A percentile compares a stretch with the other conserved stretches of the same genome.
Conservation (phyloP, 441 rosid genomes). For the Erysimum cheiri region DNA sequence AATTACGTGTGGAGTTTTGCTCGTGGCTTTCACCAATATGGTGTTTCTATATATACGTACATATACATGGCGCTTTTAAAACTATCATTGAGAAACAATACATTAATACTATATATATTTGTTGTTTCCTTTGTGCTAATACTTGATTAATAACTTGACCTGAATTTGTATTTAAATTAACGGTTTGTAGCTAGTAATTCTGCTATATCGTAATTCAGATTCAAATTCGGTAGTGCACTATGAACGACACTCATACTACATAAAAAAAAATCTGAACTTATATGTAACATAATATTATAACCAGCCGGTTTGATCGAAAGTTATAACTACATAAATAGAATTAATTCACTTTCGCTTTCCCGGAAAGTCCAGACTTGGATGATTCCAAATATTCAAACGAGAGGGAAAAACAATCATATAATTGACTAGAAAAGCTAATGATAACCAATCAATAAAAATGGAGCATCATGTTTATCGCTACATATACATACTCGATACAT, state of each 20-base stretch:
- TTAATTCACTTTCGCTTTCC: slow-evolving; percentile 37
- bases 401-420: slow-evolving; percentile 38
- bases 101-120: slow-evolving; percentile 14
- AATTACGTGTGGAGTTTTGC: slow-evolving; percentile 44
- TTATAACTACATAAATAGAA: neutral
- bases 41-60: slow-evolving; percentile 37
- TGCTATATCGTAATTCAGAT: neutral
- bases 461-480: slow-evolving; percentile 41
- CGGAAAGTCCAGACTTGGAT: slow-evolving; percentile 44
- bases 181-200: too few species aligned
- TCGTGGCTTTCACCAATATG: slow-evolving; percentile 49
- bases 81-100: slow-evolving; percentile 21
- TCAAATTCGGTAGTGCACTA: neutral
- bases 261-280: neutral
- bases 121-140: neutral
- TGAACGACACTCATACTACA: neutral
- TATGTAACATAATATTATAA: neutral
- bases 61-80: slow-evolving; percentile 31
- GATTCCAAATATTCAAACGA: slow-evolving; percentile 36
- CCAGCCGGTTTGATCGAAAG: neutral
- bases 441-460: slow-evolving; percentile 46
- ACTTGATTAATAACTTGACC: too few species aligned
- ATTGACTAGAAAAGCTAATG: slow-evolving; percentile 45
- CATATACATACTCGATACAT: slow-evolving; percentile 18
- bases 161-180: neutral